These are phyloP conservation scores for Lentinus polychrous DNA, from an alignment of 1,284 basidiomycete species.

Conservation along the genomic window DNA sequence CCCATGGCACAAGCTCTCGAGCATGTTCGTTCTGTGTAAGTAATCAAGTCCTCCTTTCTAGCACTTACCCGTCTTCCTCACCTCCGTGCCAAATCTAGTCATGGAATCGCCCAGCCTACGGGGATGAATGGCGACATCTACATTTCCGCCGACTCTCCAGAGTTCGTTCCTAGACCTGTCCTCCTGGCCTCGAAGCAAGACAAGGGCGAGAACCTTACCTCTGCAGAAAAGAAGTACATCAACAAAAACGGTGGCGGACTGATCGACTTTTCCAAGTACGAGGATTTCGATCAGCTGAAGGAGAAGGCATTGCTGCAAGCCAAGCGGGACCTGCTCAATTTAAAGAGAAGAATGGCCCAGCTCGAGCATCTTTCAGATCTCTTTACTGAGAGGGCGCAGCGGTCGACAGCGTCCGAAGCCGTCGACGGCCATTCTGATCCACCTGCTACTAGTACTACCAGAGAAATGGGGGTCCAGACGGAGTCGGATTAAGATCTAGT, in stretches of 20 bases:
- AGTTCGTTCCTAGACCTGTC: not conserved
- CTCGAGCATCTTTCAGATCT: too few species aligned
- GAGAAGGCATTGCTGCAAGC: not conserved
- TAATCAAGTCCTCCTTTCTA: not conserved
- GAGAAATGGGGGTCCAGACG: too few species aligned
- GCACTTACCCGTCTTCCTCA: not conserved
- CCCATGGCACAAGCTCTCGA: not conserved
- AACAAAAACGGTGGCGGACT: not conserved
- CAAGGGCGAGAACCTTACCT: not conserved
- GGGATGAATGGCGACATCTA: not conserved
- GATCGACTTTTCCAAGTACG: conserved; percentile 1
- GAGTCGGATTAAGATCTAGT: too few species aligned
- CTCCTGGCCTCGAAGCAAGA: not conserved
- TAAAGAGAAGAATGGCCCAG: too few species aligned
- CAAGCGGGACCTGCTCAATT: not conserved
- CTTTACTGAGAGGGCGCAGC: too few species aligned
- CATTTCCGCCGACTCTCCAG: conserved; percentile 2
- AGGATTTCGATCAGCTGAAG: not conserved
- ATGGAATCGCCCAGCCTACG: not conserved
- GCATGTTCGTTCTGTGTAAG: conserved; percentile 1
- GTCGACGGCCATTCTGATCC: too few species aligned
- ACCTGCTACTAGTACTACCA: too few species aligned
- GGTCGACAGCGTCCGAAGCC: too few species aligned
- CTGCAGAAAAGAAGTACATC: not conserved
- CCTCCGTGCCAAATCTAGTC: not conserved